These are phyloP conservation scores for Porpolomopsis calyptriformis DNA, from an alignment of 768 basidiomycete genomes.

Conservation along the genomic window DNA sequence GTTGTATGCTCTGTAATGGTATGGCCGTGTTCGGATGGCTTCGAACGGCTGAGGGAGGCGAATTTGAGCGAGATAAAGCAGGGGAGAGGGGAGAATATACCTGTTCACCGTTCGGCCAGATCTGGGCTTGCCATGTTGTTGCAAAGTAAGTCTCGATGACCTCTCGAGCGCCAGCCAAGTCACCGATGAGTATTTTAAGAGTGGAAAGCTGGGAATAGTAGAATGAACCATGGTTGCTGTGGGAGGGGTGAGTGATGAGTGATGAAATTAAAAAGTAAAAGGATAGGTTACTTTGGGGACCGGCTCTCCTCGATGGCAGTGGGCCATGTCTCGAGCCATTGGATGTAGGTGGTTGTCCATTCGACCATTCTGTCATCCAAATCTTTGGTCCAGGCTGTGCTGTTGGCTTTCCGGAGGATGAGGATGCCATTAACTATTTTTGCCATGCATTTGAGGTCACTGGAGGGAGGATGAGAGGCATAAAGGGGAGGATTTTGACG, in stretches of 20 bases:
- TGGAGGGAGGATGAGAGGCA: conserved; percentile 12
- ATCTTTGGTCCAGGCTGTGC: conserved; percentile 43
- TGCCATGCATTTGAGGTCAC: conserved; percentile 48
- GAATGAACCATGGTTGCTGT: conserved; percentile 58
- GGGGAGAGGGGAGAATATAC: conserved; percentile 9
- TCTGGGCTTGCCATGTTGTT: conserved; percentile 40
- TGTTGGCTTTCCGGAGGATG: conserved; percentile 39
- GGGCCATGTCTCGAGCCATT: conserved; percentile 37
- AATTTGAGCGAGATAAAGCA: not conserved
- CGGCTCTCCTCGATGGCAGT: not conserved
- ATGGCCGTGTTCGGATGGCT: conserved; percentile 48
- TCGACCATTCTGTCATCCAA: conserved; percentile 36
- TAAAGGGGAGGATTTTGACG: not conserved
- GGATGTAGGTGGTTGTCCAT: conserved; percentile 44
- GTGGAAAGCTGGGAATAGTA: conserved; percentile 52
- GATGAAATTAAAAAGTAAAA: not conserved
- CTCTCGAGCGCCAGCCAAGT: conserved; percentile 36
- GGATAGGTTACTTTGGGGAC: conserved; percentile 33
- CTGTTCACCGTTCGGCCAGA: conserved; percentile 48
- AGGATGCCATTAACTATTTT: conserved; percentile 46
- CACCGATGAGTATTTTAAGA: conserved; percentile 42
- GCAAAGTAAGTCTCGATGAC: conserved; percentile 42
- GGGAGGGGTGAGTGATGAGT: not conserved
- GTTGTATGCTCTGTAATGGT: conserved; percentile 61
- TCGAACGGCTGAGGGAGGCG: conserved; percentile 39